phyloP scores from a whole-genome alignment of 208 protist genomes.

The Acanthamoeba royreba region DNA sequence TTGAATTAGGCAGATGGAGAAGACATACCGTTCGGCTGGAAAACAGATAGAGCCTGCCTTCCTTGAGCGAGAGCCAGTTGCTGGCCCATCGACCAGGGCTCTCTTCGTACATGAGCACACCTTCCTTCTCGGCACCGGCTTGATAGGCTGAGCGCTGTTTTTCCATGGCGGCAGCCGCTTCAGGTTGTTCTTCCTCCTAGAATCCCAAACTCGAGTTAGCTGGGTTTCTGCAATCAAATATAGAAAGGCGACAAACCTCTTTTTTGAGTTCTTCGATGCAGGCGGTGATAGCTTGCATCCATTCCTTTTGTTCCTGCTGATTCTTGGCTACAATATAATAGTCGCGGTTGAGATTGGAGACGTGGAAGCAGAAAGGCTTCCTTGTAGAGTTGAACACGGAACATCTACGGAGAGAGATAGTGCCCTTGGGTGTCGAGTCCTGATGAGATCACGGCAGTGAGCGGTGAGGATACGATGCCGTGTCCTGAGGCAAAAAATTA shows the following conservation, averaged over 20 bases:
- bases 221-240: not conserved
- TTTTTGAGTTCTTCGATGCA: constrained; percentile 29
- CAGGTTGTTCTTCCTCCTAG: not conserved
- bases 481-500: not conserved
- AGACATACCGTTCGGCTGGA: not conserved
- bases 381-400: not conserved
- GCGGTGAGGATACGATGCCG: not conserved
- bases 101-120: not conserved
- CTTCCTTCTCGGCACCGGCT: not conserved
- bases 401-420: not conserved
- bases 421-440: not conserved
- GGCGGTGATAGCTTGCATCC: not conserved
- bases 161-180: not conserved
- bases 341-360: not conserved
- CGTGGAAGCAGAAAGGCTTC: constrained; percentile 10
- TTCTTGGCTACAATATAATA: not conserved
- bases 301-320: constrained; percentile 9
- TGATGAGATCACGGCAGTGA: not conserved
- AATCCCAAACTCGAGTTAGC: not conserved
- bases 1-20: not conserved
- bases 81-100: not conserved
- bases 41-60: not conserved
- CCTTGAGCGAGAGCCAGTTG: constrained; percentile 1
- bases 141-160: not conserved
- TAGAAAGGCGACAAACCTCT: not conserved